A percentile compares a stretch with the other conserved stretches of the same genome.
These are phyloP conservation scores for Fusarium paranaense DNA, from an alignment of 2,329 filamentous ascomycete species.

Conservation along the genomic window DNA sequence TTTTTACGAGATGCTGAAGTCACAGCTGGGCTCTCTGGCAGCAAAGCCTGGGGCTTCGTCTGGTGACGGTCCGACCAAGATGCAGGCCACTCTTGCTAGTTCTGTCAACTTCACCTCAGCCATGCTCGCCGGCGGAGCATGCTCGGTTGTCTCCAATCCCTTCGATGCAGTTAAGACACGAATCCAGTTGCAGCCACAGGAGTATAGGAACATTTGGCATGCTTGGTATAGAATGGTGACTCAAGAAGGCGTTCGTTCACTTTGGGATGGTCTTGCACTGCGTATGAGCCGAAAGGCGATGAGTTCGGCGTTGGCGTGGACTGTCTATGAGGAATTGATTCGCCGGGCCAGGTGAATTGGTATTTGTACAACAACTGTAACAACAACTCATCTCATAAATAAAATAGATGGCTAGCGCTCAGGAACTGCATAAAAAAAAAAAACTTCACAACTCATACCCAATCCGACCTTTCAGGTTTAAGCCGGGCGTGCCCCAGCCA, in stretches of 20 bases:
- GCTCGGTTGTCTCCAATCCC: constrained; percentile 92
- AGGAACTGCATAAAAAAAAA: constrained; percentile 6
- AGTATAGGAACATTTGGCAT: constrained; percentile 85
- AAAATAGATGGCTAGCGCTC: constrained; percentile 18
- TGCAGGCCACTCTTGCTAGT: constrained; percentile 56
- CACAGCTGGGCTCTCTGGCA: constrained; percentile 57
- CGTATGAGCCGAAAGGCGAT: constrained; percentile 92
- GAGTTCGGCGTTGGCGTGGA: constrained; percentile 97
- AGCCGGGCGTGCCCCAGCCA: constrained; percentile 63
- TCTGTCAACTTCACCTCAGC: constrained; percentile 89
- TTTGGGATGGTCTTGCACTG: constrained; percentile 88
- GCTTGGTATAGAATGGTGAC: constrained; percentile 81
- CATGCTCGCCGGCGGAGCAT: constrained; percentile 81
- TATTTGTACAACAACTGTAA: constrained; percentile 39
- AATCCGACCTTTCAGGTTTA: constrained; percentile 34
- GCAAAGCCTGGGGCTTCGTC: constrained; percentile 20
- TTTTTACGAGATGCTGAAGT: constrained; percentile 90
- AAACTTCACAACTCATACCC: constrained; percentile 4
- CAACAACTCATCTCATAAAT: constrained; percentile 36
- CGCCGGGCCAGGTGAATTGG: constrained; percentile 59
- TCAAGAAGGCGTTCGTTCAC: constrained; percentile 82
- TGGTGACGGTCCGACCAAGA: constrained; percentile 35
- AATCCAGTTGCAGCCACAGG: constrained; percentile 86
- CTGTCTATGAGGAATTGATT: constrained; percentile 93
- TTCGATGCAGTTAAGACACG: constrained; percentile 97